Evolutionary conservation across 345 rosid genomes (phyloP).

Genomic region (Triadica sebifera): DNA sequence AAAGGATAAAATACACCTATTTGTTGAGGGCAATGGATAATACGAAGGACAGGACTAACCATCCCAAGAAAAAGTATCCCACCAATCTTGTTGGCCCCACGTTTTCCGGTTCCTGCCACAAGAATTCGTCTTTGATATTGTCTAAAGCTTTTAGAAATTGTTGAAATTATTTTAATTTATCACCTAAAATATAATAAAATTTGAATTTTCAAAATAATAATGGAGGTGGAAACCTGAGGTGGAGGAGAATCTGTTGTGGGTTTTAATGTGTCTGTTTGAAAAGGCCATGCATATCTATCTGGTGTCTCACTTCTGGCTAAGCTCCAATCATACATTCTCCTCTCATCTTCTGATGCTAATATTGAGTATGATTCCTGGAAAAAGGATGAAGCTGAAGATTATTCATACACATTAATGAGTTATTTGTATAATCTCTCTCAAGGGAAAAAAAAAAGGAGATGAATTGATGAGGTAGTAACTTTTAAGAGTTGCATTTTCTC

Average conservation of each 20-base stretch:
- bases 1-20: not conserved
- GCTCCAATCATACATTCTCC: slow-evolving; percentile 94
- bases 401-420: too few species aligned
- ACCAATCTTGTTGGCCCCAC: slow-evolving; percentile 49
- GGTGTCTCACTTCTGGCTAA: slow-evolving; percentile 58
- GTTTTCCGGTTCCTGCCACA: slow-evolving; percentile 76
- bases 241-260: slow-evolving; percentile 41
- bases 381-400: too few species aligned
- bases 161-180: too few species aligned
- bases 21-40: slow-evolving; percentile 60
- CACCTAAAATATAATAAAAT: too few species aligned
- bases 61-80: slow-evolving; percentile 67
- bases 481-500: slow-evolving; percentile 50
- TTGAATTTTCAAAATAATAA: not conserved
- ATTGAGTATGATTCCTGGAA: slow-evolving; percentile 67
- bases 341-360: slow-evolving; percentile 63
- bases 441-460: not conserved
- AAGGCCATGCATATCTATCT: slow-evolving; percentile 74
- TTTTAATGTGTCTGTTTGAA: slow-evolving; percentile 53
- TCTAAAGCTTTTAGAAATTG: too few species aligned
- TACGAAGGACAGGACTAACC: slow-evolving; percentile 55
- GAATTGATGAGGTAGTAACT: slow-evolving; percentile 31
- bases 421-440: not conserved
- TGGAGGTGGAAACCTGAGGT: not conserved
- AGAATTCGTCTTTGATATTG: not conserved